A percentile compares a stretch with the other conserved stretches of the same genome.
Conservation (phyloP, 441 rosid genomes). For the Biscutella laevigata region DNA sequence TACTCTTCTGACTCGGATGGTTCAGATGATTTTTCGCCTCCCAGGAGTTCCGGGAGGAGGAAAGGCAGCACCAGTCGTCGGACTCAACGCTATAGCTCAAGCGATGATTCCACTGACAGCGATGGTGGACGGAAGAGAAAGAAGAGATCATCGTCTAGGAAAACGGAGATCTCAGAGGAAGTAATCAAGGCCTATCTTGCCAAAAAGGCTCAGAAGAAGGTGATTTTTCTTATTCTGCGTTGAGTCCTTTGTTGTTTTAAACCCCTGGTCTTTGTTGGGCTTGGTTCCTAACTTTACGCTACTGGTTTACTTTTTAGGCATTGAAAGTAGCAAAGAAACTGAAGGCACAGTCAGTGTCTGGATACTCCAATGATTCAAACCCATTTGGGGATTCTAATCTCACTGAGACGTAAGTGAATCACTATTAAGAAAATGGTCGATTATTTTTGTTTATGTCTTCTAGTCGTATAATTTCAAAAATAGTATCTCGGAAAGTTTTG, state of each 20-base stretch:
- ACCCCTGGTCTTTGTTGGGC: neutral
- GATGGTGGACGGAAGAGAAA: constrained; percentile 31
- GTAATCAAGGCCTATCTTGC: constrained; percentile 60
- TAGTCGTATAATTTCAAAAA: neutral
- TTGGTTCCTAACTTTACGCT: constrained; percentile 5
- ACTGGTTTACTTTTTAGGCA: constrained; percentile 37
- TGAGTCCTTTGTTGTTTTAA: neutral
- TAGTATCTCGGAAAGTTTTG: neutral
- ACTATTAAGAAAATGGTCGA: neutral
- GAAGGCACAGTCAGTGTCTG: constrained; percentile 62
- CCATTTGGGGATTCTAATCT: constrained; percentile 95
- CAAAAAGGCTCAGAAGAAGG: constrained; percentile 82
- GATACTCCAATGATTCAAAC: constrained; percentile 86
- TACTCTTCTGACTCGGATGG: constrained; percentile 20
- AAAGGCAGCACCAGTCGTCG: constrained; percentile 31
- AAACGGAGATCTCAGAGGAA: constrained; percentile 50
- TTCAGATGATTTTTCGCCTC: constrained; percentile 16
- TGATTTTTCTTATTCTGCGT: constrained; percentile 1
- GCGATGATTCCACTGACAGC: constrained; percentile 26
- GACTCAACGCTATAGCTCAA: constrained; percentile 24
- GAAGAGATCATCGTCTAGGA: constrained; percentile 43
- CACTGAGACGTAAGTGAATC: constrained; percentile 55
- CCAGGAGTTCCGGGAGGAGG: constrained; percentile 21
- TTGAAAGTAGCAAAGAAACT: constrained; percentile 64
- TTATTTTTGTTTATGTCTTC: constrained; percentile 3